A percentile compares a stretch with the other conserved stretches of the same genome.
These are phyloP conservation scores for Pterulicium gracile DNA, from an alignment of 1,284 basidiomycete genomes.

Conservation along the genomic window DNA sequence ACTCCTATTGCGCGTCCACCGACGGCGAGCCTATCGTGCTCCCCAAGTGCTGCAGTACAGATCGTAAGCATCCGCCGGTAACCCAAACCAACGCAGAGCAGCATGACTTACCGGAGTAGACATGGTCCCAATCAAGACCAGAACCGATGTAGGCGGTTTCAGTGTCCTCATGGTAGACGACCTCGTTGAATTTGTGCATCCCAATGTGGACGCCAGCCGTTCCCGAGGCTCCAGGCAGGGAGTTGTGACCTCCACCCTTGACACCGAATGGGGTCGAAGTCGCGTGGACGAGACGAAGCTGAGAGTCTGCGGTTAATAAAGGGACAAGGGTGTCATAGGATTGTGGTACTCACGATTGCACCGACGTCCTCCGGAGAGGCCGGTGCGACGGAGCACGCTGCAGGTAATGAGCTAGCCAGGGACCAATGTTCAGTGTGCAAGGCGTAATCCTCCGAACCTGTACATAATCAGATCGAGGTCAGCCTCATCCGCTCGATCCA, in stretches of 20 bases:
- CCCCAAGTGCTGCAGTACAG: too few species aligned
- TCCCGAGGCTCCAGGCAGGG: conserved; percentile 20
- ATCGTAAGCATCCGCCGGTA: too few species aligned
- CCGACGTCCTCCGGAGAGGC: conserved; percentile 21
- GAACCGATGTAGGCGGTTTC: conserved; percentile 22
- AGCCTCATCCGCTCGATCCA: too few species aligned
- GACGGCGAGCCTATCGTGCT: too few species aligned
- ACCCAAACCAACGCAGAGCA: conserved; percentile 19
- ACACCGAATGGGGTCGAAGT: conserved; percentile 18
- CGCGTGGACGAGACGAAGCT: conserved; percentile 22
- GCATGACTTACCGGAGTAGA: conserved; percentile 25
- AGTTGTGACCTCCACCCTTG: conserved; percentile 23
- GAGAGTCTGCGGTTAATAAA: conserved; percentile 1
- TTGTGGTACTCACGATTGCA: conserved; percentile 16
- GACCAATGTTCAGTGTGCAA: conserved; percentile 20
- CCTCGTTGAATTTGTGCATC: conserved; percentile 23
- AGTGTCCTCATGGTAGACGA: conserved; percentile 15
- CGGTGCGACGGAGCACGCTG: conserved; percentile 25
- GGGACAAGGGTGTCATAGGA: background rate
- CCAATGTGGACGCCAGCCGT: conserved; percentile 29
- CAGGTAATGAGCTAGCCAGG: conserved; percentile 15
- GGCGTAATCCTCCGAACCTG: conserved; percentile 10
- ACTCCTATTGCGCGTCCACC: conserved; percentile 26
- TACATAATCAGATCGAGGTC: too few species aligned
- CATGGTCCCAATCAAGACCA: conserved; percentile 30